phyloP scores from a whole-genome alignment of 257 asterid genomes.

The Misopates orontium region DNA sequence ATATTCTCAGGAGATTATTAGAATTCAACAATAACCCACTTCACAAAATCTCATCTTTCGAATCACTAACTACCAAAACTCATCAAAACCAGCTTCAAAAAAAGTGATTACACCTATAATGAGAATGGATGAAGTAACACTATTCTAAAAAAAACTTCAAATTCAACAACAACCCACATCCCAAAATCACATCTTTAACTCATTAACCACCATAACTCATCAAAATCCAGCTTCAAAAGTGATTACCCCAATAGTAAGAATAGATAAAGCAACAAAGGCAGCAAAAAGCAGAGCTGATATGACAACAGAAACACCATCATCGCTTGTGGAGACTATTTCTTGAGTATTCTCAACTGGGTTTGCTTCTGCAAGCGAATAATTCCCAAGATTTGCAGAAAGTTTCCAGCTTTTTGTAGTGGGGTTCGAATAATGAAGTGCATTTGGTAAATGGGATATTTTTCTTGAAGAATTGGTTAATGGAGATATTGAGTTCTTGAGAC shows the following conservation, averaged over 20 bases:
- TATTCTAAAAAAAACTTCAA: too few relatives aligned
- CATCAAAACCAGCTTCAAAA: background rate
- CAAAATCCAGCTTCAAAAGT: too few relatives aligned
- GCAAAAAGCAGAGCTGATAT: conserved; percentile 52
- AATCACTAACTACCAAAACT: background rate
- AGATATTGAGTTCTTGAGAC: conserved; percentile 17
- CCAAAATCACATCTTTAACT: too few relatives aligned
- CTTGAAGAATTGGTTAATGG: conserved; percentile 14
- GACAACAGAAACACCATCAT: conserved; percentile 44
- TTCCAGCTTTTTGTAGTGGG: conserved; percentile 37
- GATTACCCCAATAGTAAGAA: conserved; percentile 77
- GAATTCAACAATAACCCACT: conserved; percentile 29
- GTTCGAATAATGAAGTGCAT: conserved; percentile 17
- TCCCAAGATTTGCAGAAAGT: conserved; percentile 31
- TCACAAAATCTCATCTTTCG: conserved; percentile 15
- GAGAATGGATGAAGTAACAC: conserved; percentile 65
- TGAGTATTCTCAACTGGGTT: conserved; percentile 45
- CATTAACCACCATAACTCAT: too few relatives aligned
- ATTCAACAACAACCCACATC: too few relatives aligned
- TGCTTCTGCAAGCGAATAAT: conserved; percentile 49
- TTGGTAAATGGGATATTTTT: conserved; percentile 19
- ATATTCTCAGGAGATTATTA: too few relatives aligned
- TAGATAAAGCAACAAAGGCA: conserved; percentile 73
- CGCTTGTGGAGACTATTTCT: conserved; percentile 45
- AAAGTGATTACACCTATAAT: conserved; percentile 57